Percentiles rank a stretch among this genome's conserved stretches.
phyloP scores from a whole-genome alignment of 1,284 basidiomycete genomes.

The Cutaneotrichosporon sp. region DNA sequence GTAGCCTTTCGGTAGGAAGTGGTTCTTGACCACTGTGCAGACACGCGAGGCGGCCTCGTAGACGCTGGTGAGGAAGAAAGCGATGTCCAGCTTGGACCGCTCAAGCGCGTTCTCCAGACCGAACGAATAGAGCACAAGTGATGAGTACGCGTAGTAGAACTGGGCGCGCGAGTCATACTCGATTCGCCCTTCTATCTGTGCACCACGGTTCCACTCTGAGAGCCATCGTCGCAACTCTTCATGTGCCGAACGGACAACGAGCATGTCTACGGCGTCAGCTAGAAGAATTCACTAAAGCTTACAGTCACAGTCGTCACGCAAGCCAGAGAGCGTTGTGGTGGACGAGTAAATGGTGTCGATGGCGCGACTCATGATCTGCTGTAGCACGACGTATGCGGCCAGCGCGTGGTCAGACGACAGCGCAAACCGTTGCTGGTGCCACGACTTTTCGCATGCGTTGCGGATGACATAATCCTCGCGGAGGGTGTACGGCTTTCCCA shows the following conservation, averaged over 20 bases:
- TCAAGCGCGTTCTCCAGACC: constrained; percentile 91
- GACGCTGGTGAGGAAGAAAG: constrained; percentile 79
- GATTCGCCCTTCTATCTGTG: not conserved
- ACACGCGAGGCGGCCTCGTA: constrained; percentile 61
- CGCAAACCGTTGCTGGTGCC: constrained; percentile 57
- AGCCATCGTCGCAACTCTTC: constrained; percentile 43
- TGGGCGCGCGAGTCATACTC: constrained; percentile 49
- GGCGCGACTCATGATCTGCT: constrained; percentile 79
- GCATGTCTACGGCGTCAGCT: constrained; percentile 41
- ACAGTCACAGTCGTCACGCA: constrained; percentile 85
- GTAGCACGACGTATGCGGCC: constrained; percentile 58
- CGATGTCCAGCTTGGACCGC: constrained; percentile 57
- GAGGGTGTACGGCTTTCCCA: constrained; percentile 50
- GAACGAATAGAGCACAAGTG: constrained; percentile 86
- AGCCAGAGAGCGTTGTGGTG: constrained; percentile 71
- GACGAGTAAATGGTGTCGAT: constrained; percentile 86
- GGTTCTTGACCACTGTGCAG: constrained; percentile 53
- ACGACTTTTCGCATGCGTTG: constrained; percentile 66
- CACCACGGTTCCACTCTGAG: constrained; percentile 28
- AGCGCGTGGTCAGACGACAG: constrained; percentile 57
- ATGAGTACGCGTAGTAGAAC: constrained; percentile 79
- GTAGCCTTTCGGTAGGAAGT: constrained; percentile 67
- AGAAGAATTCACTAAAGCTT: constrained; percentile 54
- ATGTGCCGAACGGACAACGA: constrained; percentile 43
- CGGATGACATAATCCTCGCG: constrained; percentile 72